Evolutionary conservation across 306 rosid genomes (phyloP), one percentile per base, ranked within the genome.

Genomic region (Dalbergia cochinchinensis): DNA sequence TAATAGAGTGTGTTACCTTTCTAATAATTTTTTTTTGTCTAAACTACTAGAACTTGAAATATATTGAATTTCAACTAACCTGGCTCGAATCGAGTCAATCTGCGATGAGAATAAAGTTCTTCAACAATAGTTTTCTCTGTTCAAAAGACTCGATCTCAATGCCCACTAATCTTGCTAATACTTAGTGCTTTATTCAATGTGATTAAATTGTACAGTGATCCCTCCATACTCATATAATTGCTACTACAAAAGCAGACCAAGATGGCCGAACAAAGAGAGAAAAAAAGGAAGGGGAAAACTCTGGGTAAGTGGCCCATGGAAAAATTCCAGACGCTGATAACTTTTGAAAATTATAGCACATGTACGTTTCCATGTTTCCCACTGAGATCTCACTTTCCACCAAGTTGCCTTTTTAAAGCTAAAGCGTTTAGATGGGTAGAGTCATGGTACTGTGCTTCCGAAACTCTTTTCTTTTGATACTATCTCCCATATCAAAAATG

Each of bases 321-420:
- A 69, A 47, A 33, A 41, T 34, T 76, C 0, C 22, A 58, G 80
- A 77, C 4, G 39, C 5, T 39, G 77, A 72, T 71, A 12, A 77
- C 64, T 78, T 81, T 82, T 66, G 79, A 71, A 82, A 82, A 79
- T 79, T 54, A 75, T 65, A 39, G 63, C 75, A 78, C 71, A 44
- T 57, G 83, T 83, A 79, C 80, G 71, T 33, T 69, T 76, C 71
- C 80, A 37, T 86, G 89, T 83, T 79, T 79, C 83, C 89, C 89
- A 86, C 89, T 86, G n/a, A 75, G 77, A 69, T 79, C 64, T 79
- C 18, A 53, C 82, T 79, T 71, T 83, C 51, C 71, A 60, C 66
- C 78, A 76, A 74, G 33, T 80, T 69, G 69, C 73, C 64, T 33
- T n/a, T 65, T 51, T 20, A 83, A 81, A 73, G 75, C 22, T 65